A percentile compares a stretch with the other conserved stretches of the same genome.
These are phyloP conservation scores for Phyllosticta capitalensis DNA, from an alignment of 2,329 filamentous ascomycete genomes.

Conservation along the genomic window DNA sequence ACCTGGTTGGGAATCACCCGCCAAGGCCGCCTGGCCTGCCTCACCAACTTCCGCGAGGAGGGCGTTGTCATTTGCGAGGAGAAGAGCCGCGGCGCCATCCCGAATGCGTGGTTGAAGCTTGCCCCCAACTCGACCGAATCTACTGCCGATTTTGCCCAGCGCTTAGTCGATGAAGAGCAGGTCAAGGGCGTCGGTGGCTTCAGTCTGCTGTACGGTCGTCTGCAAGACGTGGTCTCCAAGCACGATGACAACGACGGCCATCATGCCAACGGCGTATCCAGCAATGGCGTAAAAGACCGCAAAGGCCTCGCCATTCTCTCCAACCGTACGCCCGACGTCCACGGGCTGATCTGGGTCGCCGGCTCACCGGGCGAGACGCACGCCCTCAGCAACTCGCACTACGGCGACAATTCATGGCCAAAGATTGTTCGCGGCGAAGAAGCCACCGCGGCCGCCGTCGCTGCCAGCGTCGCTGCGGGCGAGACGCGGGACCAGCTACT, in stretches of 20 bases:
- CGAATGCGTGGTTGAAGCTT: constrained; percentile 49
- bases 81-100: constrained; percentile 49
- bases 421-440: constrained; percentile 51
- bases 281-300: neutral
- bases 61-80: constrained; percentile 31
- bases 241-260: neutral
- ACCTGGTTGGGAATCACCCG: constrained; percentile 57
- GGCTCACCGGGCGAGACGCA: constrained; percentile 41
- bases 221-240: constrained; percentile 33
- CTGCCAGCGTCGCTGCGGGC: constrained; percentile 29
- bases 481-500: constrained; percentile 43
- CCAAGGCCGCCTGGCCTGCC: constrained; percentile 50
- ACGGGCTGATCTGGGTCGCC: constrained; percentile 44
- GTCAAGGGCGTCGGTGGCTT: constrained; percentile 53
- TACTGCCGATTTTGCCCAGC: constrained; percentile 43
- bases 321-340: constrained; percentile 47
- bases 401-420: constrained; percentile 50
- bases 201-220: constrained; percentile 49
- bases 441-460: constrained; percentile 41
- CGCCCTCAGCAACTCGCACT: constrained; percentile 53
- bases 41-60: constrained; percentile 56
- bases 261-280: neutral
- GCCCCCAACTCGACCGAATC: constrained; percentile 29
- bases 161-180: constrained; percentile 45
- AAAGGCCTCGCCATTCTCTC: constrained; percentile 49